Evolutionary conservation across 1,284 basidiomycete species (phyloP).

Genomic region (Pisolithus thermaeus): DNA sequence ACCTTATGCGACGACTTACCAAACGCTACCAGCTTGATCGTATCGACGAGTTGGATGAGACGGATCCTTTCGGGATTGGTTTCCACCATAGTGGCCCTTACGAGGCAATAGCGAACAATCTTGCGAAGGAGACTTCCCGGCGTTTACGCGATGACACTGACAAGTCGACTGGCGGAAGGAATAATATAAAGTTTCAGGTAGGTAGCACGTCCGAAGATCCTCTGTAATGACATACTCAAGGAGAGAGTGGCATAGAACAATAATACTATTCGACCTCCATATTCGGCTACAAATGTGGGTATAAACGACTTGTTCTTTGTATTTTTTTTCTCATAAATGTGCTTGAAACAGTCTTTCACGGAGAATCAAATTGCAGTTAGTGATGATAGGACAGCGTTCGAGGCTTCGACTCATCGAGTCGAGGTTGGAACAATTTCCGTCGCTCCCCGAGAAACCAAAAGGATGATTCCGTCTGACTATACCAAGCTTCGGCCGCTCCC

Average conservation of each 20-base stretch:
- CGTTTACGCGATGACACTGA: constrained; percentile 4
- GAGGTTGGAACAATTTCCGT: constrained; percentile 2
- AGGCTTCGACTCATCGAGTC: constrained; percentile 1
- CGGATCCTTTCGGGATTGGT: constrained; percentile 53
- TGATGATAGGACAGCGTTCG: constrained; percentile 13
- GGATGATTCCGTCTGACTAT: constrained; percentile 5
- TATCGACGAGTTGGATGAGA: constrained; percentile 71
- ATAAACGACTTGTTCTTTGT: not conserved
- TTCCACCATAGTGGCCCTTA: constrained; percentile 68
- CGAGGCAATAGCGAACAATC: constrained; percentile 40
- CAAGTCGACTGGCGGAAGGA: constrained; percentile 3
- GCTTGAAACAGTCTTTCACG: constrained; percentile 7
- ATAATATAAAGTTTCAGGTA: constrained; percentile 15
- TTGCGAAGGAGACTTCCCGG: constrained; percentile 8
- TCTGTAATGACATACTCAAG: constrained; percentile 1
- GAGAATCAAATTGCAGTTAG: not conserved
- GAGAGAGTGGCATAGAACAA: constrained; percentile 8
- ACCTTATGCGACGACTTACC: constrained; percentile 24
- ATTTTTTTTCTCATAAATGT: constrained; percentile 10
- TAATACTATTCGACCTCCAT: constrained; percentile 1
- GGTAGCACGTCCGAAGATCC: constrained; percentile 9
- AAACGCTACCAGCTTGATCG: constrained; percentile 49
- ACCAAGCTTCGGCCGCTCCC: constrained; percentile 11
- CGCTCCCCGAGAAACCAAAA: constrained; percentile 2
- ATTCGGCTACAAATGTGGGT: constrained; percentile 15